Evolutionary conservation across 345 rosid species (phyloP), one percentile per base, ranked within the genome.

Genomic region (Melaleuca alternifolia): DNA sequence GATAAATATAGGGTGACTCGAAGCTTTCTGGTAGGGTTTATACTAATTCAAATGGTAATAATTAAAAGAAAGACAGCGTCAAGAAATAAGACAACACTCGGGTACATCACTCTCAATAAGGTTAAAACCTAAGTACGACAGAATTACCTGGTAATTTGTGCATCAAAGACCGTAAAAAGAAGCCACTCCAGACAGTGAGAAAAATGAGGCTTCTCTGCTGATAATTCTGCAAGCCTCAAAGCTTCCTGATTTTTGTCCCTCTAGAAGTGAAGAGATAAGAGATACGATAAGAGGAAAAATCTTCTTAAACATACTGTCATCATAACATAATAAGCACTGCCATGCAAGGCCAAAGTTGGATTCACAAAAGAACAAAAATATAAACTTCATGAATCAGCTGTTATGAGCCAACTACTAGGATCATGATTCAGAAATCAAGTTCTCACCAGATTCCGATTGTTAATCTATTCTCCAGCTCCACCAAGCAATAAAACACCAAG

Each of bases 131-230:
- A 5, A 51, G 23, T 28, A 50, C 4, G 84, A 44, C 83, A 84
- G 12, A 89, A 84, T 87, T 94, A 97, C 99, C 99, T 92, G 87
- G 99, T 94, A 89, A 96, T 94, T 76, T 96, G 99, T 62, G 99
- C 97, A 88, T 97, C 99, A 88, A 97, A 97, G 84, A 97, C 99
- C 9, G 99, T 96, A 87, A 97, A 97, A 88, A 96, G 98, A 93
- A 96, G 98, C 99, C 98, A 97, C 90, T 97, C 99, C 87, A 97
- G 89, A 92, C 98, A 97, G 89, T 94, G 98, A 81, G 97, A 95
- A 91, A 97, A 97, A 87, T 97, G 99, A 89, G 98, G 98, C 89
- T 95, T 97, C 92, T 94, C 96, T 28, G 98, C 99, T 54, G 99
- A 97, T 91, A 95, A 88, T 83, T 92, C 97, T 83, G 98, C 99